These are phyloP conservation scores for Neonectria faginata DNA, from an alignment of 2,329 filamentous ascomycete species.

Conservation along the genomic window DNA sequence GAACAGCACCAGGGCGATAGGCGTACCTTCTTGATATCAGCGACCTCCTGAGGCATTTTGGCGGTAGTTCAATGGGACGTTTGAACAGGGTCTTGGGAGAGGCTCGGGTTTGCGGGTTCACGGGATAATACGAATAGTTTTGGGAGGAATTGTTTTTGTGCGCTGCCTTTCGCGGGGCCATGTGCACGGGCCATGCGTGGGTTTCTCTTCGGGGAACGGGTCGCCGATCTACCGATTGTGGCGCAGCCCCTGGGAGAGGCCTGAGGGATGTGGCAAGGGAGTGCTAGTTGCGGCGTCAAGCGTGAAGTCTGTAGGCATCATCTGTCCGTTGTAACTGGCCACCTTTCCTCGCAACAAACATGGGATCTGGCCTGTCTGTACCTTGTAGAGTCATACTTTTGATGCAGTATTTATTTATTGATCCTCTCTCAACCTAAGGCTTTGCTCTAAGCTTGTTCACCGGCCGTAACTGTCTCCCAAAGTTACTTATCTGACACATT, in stretches of 20 bases:
- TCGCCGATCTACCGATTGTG: conserved; percentile 43
- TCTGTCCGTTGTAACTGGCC: conserved; percentile 33
- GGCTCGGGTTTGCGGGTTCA: conserved; percentile 43
- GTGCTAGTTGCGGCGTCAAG: conserved; percentile 18
- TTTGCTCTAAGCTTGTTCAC: neutral
- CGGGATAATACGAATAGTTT: conserved; percentile 33
- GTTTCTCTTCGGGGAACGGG: conserved; percentile 33
- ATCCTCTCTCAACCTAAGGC: neutral
- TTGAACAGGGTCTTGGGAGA: conserved; percentile 45
- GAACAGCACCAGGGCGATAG: conserved; percentile 5
- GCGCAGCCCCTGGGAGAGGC: conserved; percentile 18
- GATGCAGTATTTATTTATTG: neutral
- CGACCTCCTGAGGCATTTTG: conserved; percentile 98
- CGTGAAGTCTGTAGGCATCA: conserved; percentile 21
- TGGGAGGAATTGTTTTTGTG: conserved; percentile 51
- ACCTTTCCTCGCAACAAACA: conserved; percentile 36
- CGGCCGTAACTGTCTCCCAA: neutral
- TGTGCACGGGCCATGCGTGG: conserved; percentile 42
- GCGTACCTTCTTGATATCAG: conserved; percentile 90
- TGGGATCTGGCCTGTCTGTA: conserved; percentile 16
- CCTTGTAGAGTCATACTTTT: neutral
- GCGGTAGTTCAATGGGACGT: conserved; percentile 57
- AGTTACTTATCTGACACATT: neutral
- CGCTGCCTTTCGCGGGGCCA: conserved; percentile 46
- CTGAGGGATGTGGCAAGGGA: conserved; percentile 14